Evolutionary conservation across 1,284 basidiomycete species (phyloP).

Genomic region (Agaricales sp.): DNA sequence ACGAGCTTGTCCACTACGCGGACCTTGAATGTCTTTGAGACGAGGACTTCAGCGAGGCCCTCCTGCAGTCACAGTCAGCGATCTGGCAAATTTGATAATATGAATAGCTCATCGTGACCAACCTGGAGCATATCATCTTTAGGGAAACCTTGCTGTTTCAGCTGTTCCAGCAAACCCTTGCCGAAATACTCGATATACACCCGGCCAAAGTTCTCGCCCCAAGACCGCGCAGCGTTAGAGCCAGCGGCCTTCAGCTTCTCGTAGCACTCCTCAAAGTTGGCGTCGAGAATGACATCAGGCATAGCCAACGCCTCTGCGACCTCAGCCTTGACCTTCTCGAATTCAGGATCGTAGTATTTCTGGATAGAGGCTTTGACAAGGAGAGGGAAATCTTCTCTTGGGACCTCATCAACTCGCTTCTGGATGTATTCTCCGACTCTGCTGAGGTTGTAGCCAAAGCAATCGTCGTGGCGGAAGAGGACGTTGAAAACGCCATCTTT

Average conservation of each 20-base stretch:
- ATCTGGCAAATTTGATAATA: background rate
- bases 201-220: constrained; percentile 19
- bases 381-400: constrained; percentile 16
- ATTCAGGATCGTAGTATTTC: constrained; percentile 17
- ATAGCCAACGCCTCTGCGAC: constrained; percentile 19
- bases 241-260: constrained; percentile 13
- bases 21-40: constrained; percentile 23
- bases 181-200: constrained; percentile 12
- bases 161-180: constrained; percentile 19
- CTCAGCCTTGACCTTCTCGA: constrained; percentile 18
- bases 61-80: constrained; percentile 13
- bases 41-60: constrained; percentile 21
- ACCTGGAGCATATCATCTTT: constrained; percentile 24
- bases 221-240: constrained; percentile 14
- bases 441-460: constrained; percentile 17
- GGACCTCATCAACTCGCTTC: constrained; percentile 9
- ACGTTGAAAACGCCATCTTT: constrained; percentile 23
- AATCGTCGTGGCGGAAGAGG: constrained; percentile 18
- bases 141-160: constrained; percentile 22
- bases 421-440: constrained; percentile 15
- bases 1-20: constrained; percentile 21
- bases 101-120: background rate
- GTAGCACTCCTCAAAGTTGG: constrained; percentile 26
- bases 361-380: constrained; percentile 22
- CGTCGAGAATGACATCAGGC: constrained; percentile 23